Percentiles rank a stretch among this genome's conserved stretches.
phyloP scores from a whole-genome alignment of 2,329 filamentous ascomycete species.

The Clonostachys byssicola region DNA sequence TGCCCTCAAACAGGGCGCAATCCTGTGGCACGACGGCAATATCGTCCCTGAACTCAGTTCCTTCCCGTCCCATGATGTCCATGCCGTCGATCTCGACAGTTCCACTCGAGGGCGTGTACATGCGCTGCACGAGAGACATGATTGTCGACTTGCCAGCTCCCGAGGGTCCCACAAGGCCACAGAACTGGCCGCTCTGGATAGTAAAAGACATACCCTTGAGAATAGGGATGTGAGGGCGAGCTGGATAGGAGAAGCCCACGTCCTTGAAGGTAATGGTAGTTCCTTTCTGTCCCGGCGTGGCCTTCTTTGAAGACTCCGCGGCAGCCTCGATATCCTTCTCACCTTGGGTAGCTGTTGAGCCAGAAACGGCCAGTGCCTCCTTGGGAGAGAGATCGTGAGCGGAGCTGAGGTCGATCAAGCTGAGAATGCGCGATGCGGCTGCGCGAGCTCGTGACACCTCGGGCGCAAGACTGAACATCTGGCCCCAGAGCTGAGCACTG shows the following conservation, averaged over 20 bases:
- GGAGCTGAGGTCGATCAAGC: constrained; percentile 39
- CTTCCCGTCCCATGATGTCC: constrained; percentile 36
- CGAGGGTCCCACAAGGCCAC: constrained; percentile 60
- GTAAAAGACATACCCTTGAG: constrained; percentile 51
- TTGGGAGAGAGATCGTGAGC: constrained; percentile 11
- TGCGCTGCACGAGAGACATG: constrained; percentile 47
- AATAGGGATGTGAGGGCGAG: constrained; percentile 53
- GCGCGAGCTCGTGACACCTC: constrained; percentile 66
- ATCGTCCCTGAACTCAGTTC: constrained; percentile 41
- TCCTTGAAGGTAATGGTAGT: constrained; percentile 50
- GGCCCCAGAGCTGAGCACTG: constrained; percentile 68
- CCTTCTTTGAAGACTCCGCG: constrained; percentile 15
- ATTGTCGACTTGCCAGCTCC: constrained; percentile 67
- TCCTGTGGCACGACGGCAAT: constrained; percentile 57
- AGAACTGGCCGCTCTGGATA: constrained; percentile 56
- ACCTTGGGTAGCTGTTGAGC: not conserved
- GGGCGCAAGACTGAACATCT: constrained; percentile 71
- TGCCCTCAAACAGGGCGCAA: constrained; percentile 53
- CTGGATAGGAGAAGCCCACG: constrained; percentile 63
- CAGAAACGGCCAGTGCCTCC: not conserved
- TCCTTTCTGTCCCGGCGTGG: constrained; percentile 19
- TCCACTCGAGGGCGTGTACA: constrained; percentile 39
- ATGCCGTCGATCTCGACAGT: constrained; percentile 37
- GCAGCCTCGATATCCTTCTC: constrained; percentile 32
- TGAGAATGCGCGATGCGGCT: constrained; percentile 55